Evolutionary conservation across 2,329 filamentous ascomycete species (phyloP).

Genomic region (Neofusicoccum kwambonambiense): DNA sequence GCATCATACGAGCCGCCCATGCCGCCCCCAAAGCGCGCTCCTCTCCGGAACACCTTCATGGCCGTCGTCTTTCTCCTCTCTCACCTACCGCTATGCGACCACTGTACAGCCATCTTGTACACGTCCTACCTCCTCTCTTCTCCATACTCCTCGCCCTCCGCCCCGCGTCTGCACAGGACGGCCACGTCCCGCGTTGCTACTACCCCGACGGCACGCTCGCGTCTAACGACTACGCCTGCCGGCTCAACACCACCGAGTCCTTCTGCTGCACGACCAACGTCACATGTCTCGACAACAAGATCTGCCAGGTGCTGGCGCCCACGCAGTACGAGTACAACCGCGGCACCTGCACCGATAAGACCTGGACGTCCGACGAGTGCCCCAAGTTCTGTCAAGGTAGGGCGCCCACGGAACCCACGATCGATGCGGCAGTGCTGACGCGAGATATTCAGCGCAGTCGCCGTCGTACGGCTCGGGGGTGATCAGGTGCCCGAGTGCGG

Average conservation of each 20-base stretch:
- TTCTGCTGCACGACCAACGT: slow-evolving; percentile 14
- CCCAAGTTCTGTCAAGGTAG: slow-evolving; percentile 11
- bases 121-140: neutral
- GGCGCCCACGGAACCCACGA: neutral
- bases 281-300: slow-evolving; percentile 13
- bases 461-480: slow-evolving; percentile 2
- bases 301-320: neutral
- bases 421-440: neutral
- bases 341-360: slow-evolving; percentile 16
- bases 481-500: neutral
- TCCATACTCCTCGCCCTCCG: neutral
- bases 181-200: slow-evolving; percentile 8
- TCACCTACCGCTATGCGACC: too few species aligned
- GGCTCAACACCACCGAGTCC: slow-evolving; percentile 1
- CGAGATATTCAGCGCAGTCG: neutral
- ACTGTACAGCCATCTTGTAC: too few species aligned
- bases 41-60: too few species aligned
- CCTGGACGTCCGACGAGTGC: slow-evolving; percentile 6
- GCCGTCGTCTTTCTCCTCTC: too few species aligned
- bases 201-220: slow-evolving; percentile 13
- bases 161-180: neutral
- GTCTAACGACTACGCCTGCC: slow-evolving; percentile 13
- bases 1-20: too few species aligned
- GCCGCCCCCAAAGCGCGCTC: too few species aligned
- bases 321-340: slow-evolving; percentile 11